phyloP scores from a whole-genome alignment of 306 rosid species.

The Parietaria judaica region DNA sequence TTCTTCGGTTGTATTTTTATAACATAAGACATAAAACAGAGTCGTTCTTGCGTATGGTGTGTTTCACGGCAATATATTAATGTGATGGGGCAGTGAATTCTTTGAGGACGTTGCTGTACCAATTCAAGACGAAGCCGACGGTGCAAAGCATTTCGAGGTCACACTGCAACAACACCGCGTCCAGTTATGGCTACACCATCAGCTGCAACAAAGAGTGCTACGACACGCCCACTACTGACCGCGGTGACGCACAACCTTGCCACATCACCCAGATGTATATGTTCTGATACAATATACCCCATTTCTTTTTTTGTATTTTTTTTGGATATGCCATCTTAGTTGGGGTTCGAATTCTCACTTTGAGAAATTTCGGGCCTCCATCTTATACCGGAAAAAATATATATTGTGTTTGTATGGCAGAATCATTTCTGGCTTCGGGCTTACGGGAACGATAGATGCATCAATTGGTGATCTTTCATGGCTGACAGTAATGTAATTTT shows the following conservation, averaged over 20 bases:
- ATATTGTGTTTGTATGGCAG: background rate
- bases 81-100: background rate
- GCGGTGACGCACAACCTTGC: background rate
- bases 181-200: background rate
- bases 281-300: too few species aligned
- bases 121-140: background rate
- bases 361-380: too few species aligned
- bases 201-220: background rate
- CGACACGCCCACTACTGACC: background rate
- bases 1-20: too few species aligned
- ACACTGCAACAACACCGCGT: background rate
- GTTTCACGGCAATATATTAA: too few species aligned
- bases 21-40: too few species aligned
- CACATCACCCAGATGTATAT: background rate
- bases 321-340: too few species aligned
- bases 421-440: background rate
- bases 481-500: background rate
- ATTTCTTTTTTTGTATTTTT: too few species aligned
- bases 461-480: background rate
- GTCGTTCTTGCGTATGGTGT: too few species aligned
- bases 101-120: background rate
- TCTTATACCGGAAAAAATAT: background rate
- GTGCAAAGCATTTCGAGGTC: background rate
- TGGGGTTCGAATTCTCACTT: too few species aligned
- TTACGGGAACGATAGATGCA: conserved; percentile 2